Conservation (phyloP, 257 asterid species). For the Jacaranda copaia region DNA sequence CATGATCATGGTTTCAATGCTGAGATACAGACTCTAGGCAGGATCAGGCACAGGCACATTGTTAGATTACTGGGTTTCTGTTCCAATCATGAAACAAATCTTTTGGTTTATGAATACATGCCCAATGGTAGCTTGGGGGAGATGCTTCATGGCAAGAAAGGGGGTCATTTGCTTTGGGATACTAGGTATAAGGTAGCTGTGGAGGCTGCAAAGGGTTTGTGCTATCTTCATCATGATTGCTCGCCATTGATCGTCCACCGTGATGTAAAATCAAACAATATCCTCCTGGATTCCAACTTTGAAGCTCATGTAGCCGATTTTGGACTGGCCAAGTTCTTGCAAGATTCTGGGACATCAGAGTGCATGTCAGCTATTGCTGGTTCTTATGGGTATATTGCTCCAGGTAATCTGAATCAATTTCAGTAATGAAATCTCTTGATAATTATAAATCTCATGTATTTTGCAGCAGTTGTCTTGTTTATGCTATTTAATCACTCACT, state of each 20-base stretch:
- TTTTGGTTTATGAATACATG: slow-evolving; percentile 82
- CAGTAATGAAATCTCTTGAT: not conserved
- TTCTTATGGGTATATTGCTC: slow-evolving; percentile 90
- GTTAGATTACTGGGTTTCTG: slow-evolving; percentile 80
- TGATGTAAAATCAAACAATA: slow-evolving; percentile 82
- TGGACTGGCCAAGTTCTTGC: slow-evolving; percentile 90
- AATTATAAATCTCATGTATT: not conserved
- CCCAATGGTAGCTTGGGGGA: slow-evolving; percentile 90
- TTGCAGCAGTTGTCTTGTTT: slow-evolving; percentile 2
- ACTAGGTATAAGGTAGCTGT: slow-evolving; percentile 78
- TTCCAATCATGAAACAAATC: slow-evolving; percentile 82
- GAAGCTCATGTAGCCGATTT: slow-evolving; percentile 93
- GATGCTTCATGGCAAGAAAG: slow-evolving; percentile 84
- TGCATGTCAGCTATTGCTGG: slow-evolving; percentile 95
- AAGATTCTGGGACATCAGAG: slow-evolving; percentile 78
- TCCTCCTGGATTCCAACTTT: slow-evolving; percentile 67
- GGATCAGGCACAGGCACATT: slow-evolving; percentile 83
- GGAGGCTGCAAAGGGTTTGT: slow-evolving; percentile 84
- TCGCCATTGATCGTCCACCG: slow-evolving; percentile 85
- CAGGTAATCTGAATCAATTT: slow-evolving; percentile 55
- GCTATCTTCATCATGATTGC: slow-evolving; percentile 91
- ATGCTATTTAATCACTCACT: not conserved
- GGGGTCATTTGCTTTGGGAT: slow-evolving; percentile 85
- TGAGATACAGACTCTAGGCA: slow-evolving; percentile 86
- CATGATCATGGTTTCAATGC: slow-evolving; percentile 94